These are phyloP conservation scores for Calonectria ilicicola DNA, from an alignment of 2,329 filamentous ascomycete species.

Conservation along the genomic window DNA sequence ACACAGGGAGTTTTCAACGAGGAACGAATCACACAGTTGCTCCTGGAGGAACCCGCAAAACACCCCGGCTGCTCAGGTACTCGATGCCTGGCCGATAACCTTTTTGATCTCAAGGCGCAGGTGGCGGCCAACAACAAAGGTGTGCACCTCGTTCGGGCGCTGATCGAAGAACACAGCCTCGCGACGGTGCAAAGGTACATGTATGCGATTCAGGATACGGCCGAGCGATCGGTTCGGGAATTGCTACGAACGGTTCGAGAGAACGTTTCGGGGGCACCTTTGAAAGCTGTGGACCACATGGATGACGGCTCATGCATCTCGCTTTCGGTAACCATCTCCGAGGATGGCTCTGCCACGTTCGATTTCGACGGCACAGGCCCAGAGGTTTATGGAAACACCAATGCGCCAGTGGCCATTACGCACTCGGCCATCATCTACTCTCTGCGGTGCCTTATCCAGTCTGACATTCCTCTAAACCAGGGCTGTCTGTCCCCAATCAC, in stretches of 20 bases:
- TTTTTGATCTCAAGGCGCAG: constrained; percentile 89
- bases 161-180: constrained; percentile 81
- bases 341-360: constrained; percentile 80
- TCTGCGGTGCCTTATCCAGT: constrained; percentile 81
- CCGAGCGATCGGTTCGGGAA: constrained; percentile 44
- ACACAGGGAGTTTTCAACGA: constrained; percentile 84
- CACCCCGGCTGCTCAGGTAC: constrained; percentile 84
- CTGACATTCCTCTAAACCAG: constrained; percentile 89
- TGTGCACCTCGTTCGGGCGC: constrained; percentile 76
- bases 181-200: constrained; percentile 75
- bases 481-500: constrained; percentile 83
- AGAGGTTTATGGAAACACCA: constrained; percentile 49
- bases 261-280: constrained; percentile 29
- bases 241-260: constrained; percentile 31
- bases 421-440: constrained; percentile 83
- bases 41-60: constrained; percentile 79
- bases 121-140: constrained; percentile 90
- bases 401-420: constrained; percentile 49
- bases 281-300: constrained; percentile 71
- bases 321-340: constrained; percentile 80
- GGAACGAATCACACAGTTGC: constrained; percentile 76
- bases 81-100: constrained; percentile 82
- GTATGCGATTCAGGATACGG: constrained; percentile 55
- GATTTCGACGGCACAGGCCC: constrained; percentile 49
- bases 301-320: constrained; percentile 86